Base-by-base conservation (phyloP, 176 grass and related monocot species). In the Miscanthus lutarioriparius region DNA sequence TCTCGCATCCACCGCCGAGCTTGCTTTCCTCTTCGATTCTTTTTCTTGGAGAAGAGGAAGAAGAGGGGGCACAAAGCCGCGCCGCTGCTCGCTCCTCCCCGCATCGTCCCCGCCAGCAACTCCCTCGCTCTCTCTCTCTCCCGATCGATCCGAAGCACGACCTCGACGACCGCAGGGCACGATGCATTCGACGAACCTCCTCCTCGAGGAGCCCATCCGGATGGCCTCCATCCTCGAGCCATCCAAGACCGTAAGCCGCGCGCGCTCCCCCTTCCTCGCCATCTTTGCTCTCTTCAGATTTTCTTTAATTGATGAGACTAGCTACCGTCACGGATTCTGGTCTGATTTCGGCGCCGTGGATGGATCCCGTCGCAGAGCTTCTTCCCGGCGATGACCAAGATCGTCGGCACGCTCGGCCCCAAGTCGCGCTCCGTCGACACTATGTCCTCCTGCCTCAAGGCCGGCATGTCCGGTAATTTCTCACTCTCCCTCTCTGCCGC, bases 331-430 rank as follows among this genome's bases (percentile, higher is more conserved):
- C 54, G 56, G 56, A n/a, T n/a, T 58, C 54, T 25, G 10, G 3
- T 23, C 59, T 63, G 23, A 63, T 13, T 26, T 0, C 59, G 10
- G 10, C 2, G 3, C 22, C 3, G 19, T 56, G 56, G 8, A 61
- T 61, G 56, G 59, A 63, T 63, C 59, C 23, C 59, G 58, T 28
- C 25, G 61, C 90, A 99, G 97, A 96, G 58, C 82, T 99, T 96
- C 64, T 99, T 94, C 88, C 97, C 97, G 59, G 97, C 97, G 19
- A 99, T 96, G 97, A 99, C 97, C 17, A 99, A 99, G 88, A 99
- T 99, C 80, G 93, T 99, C 30, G 97, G 97, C 13, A 99, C 97
- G 77, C 90, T 99, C 7, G 97, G 97, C 3, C 91, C 97, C 41
- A 96, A 94, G 76, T 99, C 97, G 19, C 93, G 97, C 74, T 89